Percentiles rank a stretch among this genome's conserved stretches.
phyloP scores from a whole-genome alignment of 176 grass and related monocot genomes.

The Thalia dealbata region DNA sequence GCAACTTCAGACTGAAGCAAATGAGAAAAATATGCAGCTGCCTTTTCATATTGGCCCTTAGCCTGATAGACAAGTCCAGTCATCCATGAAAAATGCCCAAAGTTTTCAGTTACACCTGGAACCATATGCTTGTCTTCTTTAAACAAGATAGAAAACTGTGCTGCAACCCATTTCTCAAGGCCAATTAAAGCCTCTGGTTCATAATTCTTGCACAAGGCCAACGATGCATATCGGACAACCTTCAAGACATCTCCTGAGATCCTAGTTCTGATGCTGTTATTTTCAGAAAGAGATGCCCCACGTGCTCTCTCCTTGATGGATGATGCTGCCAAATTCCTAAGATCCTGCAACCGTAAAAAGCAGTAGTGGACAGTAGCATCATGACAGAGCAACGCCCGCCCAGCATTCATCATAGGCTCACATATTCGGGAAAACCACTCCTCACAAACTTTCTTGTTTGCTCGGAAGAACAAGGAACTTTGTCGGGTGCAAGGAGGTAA shows the following conservation, averaged over 20 bases:
- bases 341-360: slow-evolving; percentile 50
- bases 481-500: slow-evolving; percentile 53
- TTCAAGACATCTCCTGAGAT: slow-evolving; percentile 66
- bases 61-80: slow-evolving; percentile 80
- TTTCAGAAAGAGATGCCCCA: slow-evolving; percentile 40
- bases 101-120: slow-evolving; percentile 28
- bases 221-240: slow-evolving; percentile 65
- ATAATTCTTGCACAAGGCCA: slow-evolving; percentile 72
- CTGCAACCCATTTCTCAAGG: slow-evolving; percentile 64
- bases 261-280: slow-evolving; percentile 46
- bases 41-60: slow-evolving; percentile 84
- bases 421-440: slow-evolving; percentile 99
- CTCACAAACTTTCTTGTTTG: slow-evolving; percentile 93
- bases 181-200: slow-evolving; percentile 81
- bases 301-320: slow-evolving; percentile 55
- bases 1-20: slow-evolving; percentile 79
- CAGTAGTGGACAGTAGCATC: slow-evolving; percentile 78
- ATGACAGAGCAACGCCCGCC: slow-evolving; percentile 64
- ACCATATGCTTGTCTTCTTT: slow-evolving; percentile 39
- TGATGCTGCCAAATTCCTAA: slow-evolving; percentile 51
- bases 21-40: slow-evolving; percentile 83
- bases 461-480: slow-evolving; percentile 81
- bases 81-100: slow-evolving; percentile 76
- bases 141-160: slow-evolving; percentile 61
- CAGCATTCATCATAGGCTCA: slow-evolving; percentile 94